Percentiles rank a stretch among this genome's conserved stretches.
Conservation (phyloP, 2,329 filamentous ascomycete species). For the Neophaeococcomyces mojaviensis region DNA sequence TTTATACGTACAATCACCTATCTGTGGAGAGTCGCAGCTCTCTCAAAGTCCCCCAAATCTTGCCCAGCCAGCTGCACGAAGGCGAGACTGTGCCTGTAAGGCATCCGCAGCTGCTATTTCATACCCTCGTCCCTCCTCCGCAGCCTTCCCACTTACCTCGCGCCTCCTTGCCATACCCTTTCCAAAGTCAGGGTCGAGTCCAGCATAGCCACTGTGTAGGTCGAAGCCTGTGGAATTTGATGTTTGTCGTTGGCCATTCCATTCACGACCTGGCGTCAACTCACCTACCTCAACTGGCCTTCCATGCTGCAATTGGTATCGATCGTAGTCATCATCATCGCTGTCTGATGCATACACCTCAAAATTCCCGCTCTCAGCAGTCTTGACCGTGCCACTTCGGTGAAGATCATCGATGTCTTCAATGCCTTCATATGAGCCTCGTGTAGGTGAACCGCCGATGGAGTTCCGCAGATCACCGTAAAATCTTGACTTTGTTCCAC, state of each 20-base stretch:
- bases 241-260: constrained; percentile 16
- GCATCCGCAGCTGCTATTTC: constrained; percentile 5
- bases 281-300: constrained; percentile 32
- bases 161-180: constrained; percentile 37
- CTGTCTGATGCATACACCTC: constrained; percentile 17
- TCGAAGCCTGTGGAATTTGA: constrained; percentile 22
- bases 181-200: constrained; percentile 22
- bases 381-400: constrained; percentile 20
- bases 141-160: constrained; percentile 41
- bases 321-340: constrained; percentile 12
- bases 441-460: constrained; percentile 11
- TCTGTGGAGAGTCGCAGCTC: no score
- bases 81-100: no score
- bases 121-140: constrained; percentile 36
- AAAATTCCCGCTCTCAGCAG: constrained; percentile 20
- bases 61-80: no score
- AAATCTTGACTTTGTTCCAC: constrained; percentile 30
- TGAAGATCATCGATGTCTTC: constrained; percentile 12
- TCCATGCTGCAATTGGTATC: constrained; percentile 34
- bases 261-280: constrained; percentile 6
- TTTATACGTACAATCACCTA: no score
- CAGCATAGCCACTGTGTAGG: constrained; percentile 20
- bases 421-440: constrained; percentile 8
- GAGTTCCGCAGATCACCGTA: constrained; percentile 30
- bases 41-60: no score